Conservation (phyloP, 176 grass and related monocot species). For the Canna indica region DNA sequence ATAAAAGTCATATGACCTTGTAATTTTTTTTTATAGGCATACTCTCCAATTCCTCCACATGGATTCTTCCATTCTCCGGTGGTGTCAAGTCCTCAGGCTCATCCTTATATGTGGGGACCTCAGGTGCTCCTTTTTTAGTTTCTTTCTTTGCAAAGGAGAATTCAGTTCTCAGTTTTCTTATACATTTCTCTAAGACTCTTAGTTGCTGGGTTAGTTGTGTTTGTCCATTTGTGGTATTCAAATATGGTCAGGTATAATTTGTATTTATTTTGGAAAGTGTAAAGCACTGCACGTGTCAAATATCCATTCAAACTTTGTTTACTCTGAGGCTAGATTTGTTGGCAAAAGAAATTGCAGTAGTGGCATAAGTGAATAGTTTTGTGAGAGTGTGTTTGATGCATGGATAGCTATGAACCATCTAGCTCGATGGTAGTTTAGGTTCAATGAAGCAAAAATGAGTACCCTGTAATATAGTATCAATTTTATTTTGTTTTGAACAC, state of each 20-base stretch:
- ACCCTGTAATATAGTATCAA: no score
- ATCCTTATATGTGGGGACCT: conserved; percentile 98
- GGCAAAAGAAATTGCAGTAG: no score
- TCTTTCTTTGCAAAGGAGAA: neutral
- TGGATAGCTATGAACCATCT: neutral
- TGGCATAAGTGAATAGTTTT: neutral
- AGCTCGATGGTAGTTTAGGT: neutral
- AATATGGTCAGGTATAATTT: neutral
- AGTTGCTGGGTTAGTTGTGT: neutral
- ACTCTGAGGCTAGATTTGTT: neutral
- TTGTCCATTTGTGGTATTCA: neutral
- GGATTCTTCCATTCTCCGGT: conserved; percentile 77
- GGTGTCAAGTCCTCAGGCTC: conserved; percentile 65
- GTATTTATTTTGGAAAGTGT: neutral
- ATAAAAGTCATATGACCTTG: no score
- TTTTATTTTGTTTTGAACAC: no score
- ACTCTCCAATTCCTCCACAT: conserved; percentile 85
- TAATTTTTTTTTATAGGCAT: conserved; percentile 38
- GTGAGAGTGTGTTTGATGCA: neutral
- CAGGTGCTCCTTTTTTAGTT: conserved; percentile 28
- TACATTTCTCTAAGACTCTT: neutral
- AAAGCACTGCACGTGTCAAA: neutral
- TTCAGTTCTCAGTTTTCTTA: neutral
- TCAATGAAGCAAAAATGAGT: no score
- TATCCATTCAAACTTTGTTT: neutral